Percentiles rank a stretch among this genome's conserved stretches.
Conservation (phyloP, 208 protist species). For the Leishmania major region DNA sequence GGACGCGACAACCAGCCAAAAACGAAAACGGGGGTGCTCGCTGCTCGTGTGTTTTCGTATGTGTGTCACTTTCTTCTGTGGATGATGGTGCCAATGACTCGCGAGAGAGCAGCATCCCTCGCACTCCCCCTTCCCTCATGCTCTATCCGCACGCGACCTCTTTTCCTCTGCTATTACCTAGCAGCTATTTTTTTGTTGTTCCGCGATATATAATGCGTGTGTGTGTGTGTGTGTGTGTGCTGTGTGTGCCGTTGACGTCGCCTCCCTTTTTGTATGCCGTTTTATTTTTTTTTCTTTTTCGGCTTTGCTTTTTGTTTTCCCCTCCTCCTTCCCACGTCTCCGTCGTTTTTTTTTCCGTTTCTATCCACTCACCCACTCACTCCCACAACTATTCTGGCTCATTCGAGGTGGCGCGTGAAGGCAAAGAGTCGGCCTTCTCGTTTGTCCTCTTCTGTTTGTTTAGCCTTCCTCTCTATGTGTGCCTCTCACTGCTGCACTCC, state of each 20-base stretch:
- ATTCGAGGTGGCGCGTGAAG: neutral
- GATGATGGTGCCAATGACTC: neutral
- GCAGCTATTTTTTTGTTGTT: constrained; percentile 5
- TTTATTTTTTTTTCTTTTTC: neutral
- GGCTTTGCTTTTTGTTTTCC: neutral
- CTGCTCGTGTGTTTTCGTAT: neutral
- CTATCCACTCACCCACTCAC: neutral
- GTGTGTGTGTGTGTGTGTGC: neutral
- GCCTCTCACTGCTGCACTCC: neutral
- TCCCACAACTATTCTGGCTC: neutral
- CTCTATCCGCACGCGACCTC: neutral
- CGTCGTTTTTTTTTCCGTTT: neutral
- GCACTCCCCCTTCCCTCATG: neutral
- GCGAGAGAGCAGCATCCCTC: neutral
- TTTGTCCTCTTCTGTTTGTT: neutral
- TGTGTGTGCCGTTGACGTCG: neutral
- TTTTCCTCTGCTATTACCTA: neutral
- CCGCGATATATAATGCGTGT: neutral
- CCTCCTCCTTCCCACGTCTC: neutral
- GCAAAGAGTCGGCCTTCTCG: neutral
- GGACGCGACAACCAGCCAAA: neutral
- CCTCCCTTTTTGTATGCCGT: neutral
- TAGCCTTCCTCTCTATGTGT: neutral
- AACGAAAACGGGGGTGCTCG: neutral
- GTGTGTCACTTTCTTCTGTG: neutral